Base-by-base conservation (phyloP, 2,329 filamentous ascomycete genomes). In the Phialocephala subalpina region DNA sequence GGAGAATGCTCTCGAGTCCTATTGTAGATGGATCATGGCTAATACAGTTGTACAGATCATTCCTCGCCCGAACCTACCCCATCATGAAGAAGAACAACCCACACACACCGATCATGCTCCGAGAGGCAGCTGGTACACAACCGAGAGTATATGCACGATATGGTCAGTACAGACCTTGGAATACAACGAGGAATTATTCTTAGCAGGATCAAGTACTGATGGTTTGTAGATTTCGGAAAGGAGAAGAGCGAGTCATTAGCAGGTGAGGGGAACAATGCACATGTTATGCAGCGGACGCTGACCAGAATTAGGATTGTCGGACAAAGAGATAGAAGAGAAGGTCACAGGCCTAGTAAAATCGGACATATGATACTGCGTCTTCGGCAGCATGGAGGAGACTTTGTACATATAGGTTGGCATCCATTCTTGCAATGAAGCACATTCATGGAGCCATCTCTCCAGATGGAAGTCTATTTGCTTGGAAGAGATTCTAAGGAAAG, bases 21-120 rank as follows among this genome's bases (percentile, higher is more conserved):
- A 18, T 36, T 20, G 27, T 22, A 47, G 29, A 40, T 20, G 16
- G 20, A 16, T 18, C 27, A 40, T 35, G 6, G 16, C 8, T 55
- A 36, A 64, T 52, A 1, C 9, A 20, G 18, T 40, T 47, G 38
- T 60, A 59, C 74, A 97, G 96, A 80, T 90, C 92, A 35, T 99
- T 99, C 82, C 86, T 99, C 72, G 91, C 90, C 71, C 89, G 93
- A 78, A 90, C 94, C 72, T 99, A 99, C 81, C 96, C 96, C 56
- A 96, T 92, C 67, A 98, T 99, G 95, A 99, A 99, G 89, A 97
- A 97, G 86, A 92, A 95, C 86, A 99, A 99, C 84, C 96, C 96
- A 64, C 84, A 92, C 80, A 94, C 87, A 58, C 96, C 96, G 62
- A 98, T 99, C 81, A 85, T 99, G 84, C 90, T 99, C 77, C 92